Percentiles rank a stretch among this genome's conserved stretches.
These are phyloP conservation scores for Rhodotorula sp. DNA, from an alignment of 1,284 basidiomycete species.

Conservation along the genomic window DNA sequence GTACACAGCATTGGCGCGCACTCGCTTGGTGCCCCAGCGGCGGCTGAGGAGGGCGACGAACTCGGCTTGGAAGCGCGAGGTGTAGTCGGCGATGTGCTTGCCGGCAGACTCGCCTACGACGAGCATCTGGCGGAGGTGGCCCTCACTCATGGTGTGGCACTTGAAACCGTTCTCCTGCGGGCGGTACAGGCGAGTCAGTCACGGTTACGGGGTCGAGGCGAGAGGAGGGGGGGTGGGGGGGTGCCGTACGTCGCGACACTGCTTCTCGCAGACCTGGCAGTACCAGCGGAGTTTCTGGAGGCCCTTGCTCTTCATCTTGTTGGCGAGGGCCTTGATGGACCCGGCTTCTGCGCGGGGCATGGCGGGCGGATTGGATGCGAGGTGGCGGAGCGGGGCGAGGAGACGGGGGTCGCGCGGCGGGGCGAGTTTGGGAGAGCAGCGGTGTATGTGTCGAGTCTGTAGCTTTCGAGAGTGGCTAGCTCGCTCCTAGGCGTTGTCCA, in stretches of 20 bases:
- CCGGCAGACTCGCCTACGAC: conserved; percentile 86
- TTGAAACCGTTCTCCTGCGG: conserved; percentile 94
- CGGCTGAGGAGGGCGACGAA: conserved; percentile 86
- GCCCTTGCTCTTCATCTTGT: conserved; percentile 93
- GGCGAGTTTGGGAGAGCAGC: background rate
- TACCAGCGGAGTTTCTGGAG: conserved; percentile 91
- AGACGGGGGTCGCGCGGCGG: background rate
- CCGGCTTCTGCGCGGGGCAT: conserved; percentile 40
- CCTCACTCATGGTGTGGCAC: conserved; percentile 74
- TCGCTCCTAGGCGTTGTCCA: too few species aligned
- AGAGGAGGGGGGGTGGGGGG: background rate
- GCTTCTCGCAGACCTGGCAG: conserved; percentile 92
- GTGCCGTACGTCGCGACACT: conserved; percentile 62
- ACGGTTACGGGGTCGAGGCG: background rate
- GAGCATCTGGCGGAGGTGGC: conserved; percentile 93
- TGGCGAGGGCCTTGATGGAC: conserved; percentile 73
- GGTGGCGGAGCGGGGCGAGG: background rate
- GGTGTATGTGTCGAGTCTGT: too few species aligned
- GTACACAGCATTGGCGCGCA: conserved; percentile 92
- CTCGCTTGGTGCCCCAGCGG: conserved; percentile 87
- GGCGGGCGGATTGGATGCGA: background rate
- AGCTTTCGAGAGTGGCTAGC: too few species aligned
- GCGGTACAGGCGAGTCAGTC: background rate
- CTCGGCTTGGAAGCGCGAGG: conserved; percentile 83
- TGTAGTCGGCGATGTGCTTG: conserved; percentile 87